Evolutionary conservation across 2,329 filamentous ascomycete genomes (phyloP).

Genomic region (Ceratocystis smalleyi): DNA sequence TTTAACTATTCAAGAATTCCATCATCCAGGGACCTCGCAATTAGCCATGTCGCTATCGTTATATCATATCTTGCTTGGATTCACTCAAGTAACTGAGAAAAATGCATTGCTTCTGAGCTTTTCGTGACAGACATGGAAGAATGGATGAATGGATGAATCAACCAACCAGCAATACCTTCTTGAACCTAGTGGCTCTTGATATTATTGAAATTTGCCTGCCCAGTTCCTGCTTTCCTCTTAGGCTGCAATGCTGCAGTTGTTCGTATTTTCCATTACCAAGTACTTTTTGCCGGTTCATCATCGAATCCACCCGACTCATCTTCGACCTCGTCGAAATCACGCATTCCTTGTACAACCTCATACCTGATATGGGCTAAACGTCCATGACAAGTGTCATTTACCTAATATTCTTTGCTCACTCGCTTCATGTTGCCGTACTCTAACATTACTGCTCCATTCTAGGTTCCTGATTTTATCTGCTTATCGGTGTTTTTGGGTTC

Average conservation of each 20-base stretch:
- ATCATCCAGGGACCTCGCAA: too few species aligned
- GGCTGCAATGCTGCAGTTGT: not conserved
- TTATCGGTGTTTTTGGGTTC: conserved; percentile 12
- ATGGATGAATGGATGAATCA: too few species aligned
- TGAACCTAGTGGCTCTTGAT: too few species aligned
- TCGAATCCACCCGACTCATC: not conserved
- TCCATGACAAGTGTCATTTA: conserved; percentile 1
- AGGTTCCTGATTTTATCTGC: conserved; percentile 10
- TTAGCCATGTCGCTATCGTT: too few species aligned
- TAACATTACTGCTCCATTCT: not conserved
- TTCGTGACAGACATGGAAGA: too few species aligned
- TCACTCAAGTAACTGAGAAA: too few species aligned
- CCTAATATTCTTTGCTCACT: not conserved
- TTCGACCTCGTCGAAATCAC: not conserved
- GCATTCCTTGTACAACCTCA: not conserved
- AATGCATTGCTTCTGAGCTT: too few species aligned
- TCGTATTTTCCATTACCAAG: not conserved
- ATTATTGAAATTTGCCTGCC: not conserved
- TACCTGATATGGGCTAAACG: not conserved
- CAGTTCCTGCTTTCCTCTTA: not conserved
- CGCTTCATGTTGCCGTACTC: not conserved
- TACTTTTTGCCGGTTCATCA: not conserved
- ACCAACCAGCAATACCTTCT: too few species aligned
- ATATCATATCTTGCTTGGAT: too few species aligned
- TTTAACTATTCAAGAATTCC: too few species aligned